Conservation (phyloP, 495 filamentous ascomycete species). For the Mytilinidion resinicola region DNA sequence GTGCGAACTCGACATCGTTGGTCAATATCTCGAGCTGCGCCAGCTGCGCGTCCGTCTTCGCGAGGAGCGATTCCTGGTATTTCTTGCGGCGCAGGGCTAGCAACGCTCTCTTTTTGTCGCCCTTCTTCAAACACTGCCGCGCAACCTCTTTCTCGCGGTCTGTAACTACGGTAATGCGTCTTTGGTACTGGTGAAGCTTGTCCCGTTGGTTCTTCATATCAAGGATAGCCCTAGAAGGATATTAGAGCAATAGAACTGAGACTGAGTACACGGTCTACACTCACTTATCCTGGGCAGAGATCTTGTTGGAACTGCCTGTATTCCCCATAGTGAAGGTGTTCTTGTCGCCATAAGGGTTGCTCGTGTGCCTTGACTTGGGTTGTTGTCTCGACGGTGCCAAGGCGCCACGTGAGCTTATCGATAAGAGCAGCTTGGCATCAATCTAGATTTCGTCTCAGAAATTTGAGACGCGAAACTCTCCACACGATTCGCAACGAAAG, state of each 20-base stretch:
- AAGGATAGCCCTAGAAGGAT: slow-evolving; percentile 67
- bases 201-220: slow-evolving; percentile 97
- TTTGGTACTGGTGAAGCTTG: slow-evolving; percentile 90
- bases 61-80: slow-evolving; percentile 86
- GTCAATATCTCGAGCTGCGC: slow-evolving; percentile 80
- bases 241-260: background rate
- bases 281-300: slow-evolving; percentile 67
- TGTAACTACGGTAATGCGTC: slow-evolving; percentile 77
- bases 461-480: background rate
- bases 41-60: slow-evolving; percentile 86
- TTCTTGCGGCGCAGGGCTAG: slow-evolving; percentile 92
- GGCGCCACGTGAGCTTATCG: slow-evolving; percentile 7
- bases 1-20: slow-evolving; percentile 80
- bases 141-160: slow-evolving; percentile 76
- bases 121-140: slow-evolving; percentile 64
- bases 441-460: background rate
- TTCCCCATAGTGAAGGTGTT: slow-evolving; percentile 54
- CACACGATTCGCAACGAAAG: background rate
- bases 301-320: slow-evolving; percentile 56
- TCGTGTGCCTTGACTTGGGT: background rate
- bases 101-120: slow-evolving; percentile 73
- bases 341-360: slow-evolving; percentile 15
- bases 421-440: slow-evolving; percentile 4
- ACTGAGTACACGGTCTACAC: slow-evolving; percentile 6
- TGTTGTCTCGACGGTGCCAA: slow-evolving; percentile 17